Base-by-base conservation (phyloP, 345 rosid genomes). In the Cardamine occulta region DNA sequence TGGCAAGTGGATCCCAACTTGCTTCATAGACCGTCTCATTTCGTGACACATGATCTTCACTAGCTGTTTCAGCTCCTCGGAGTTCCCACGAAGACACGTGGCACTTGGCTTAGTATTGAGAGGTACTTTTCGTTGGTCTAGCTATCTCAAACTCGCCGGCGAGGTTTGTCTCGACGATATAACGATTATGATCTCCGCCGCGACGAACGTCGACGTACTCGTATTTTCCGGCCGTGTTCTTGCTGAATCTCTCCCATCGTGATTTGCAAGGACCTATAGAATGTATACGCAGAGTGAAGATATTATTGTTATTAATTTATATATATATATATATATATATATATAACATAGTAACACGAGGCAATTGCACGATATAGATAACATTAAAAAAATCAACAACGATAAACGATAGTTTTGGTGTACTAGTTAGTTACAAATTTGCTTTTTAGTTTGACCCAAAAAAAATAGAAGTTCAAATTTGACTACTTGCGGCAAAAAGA, bases 211-310 rank as follows among this genome's bases (percentile, higher is more conserved):
- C 97, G 0, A 93, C 81, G 28, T 78, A 93, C 60, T 93, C 91
- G 62, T 89, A 81, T 19, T 72, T 76, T 45, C 98, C 94, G 2
- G 87, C 74, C 0, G 86, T 93, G 47, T 72, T 65, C 67, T 79
- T 78, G 34, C 66, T 84, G 17, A 72, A 68, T 74, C 79, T 91
- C 68, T 89, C 93, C 98, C 96, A 93, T 24, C 77, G 74, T 4
- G 90, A 83, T 74, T 91, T 87, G 96, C 96, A 93, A 21, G 91
- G 84, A 35, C 98, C 97, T 91, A 77, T 56, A 6, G 1, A 24
- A 31, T 4, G 42, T 40, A 67, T 10, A 47, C 7, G 39, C 28
- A 26, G 3, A 26, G 62, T n/a, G 54, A 37, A n/a, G 15, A 35
- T 58, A 24, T 17, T 40, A 19, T 26, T 15, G 26, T 54, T 31